Evolutionary conservation across 768 basidiomycete genomes (phyloP), one percentile per base, ranked within the genome.

Genomic region (Brasilioporus rufonigricans): DNA sequence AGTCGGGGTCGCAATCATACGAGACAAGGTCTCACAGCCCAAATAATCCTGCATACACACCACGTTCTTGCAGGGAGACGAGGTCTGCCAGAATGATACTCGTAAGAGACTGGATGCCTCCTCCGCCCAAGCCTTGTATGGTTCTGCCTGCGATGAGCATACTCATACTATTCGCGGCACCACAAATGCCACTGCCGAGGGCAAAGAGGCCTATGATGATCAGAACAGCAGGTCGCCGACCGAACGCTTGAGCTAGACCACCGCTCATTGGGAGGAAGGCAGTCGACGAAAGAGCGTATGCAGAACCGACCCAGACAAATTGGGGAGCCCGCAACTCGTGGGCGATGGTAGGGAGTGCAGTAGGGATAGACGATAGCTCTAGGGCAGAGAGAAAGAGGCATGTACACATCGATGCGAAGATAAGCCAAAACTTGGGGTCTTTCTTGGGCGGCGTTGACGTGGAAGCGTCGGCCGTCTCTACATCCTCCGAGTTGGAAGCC

Each of bases 11-110:
- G 10, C 26, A 29, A 14, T 2, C 8, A 5, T 35, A n/a, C 6
- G 1, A 45, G 19, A 1, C 14, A 27, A n/a, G 14, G 50, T 45
- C 62, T 50, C 23, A 61, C 60, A 64, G 38, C 4, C 49, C 59
- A 44, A 53, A 62, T 29, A 76, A 29, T 21, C 70, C 71, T 2
- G 67, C 58, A 33, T 71, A 76, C 7, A 61, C 29, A 9, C 77
- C 77, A 7, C 77, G 72, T 52, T 77, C 73, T n/a, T 66, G 61
- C 10, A 79, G 69, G 14, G 77, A 69, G 8, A 78, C 73, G 8
- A 79, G 61, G 60, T 79, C 77, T n/a, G 73, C 70, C 2, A 76
- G 57, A 45, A 78, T 62, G 54, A 78, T 75, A 40, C 75, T 71
- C 4, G 71, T 65, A 39, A 74, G 62, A 8, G 67, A 61, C 9